phyloP scores from a whole-genome alignment of 139 green algal species.

The Chlamydomonas sphaeroides region DNA sequence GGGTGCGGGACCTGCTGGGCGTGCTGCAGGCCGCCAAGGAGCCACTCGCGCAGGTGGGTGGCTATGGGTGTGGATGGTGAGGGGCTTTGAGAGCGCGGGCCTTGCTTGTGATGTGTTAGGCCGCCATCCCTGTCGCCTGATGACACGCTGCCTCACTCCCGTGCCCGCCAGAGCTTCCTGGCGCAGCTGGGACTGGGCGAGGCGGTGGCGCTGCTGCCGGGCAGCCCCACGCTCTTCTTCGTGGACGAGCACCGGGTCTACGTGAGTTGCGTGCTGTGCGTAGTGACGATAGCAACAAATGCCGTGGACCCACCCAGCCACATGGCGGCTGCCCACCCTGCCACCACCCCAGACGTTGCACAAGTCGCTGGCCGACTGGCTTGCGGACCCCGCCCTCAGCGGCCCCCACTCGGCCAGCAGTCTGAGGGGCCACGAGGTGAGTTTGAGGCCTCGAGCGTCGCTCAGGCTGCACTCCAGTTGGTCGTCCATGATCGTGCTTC shows the following conservation, averaged over 20 bases:
- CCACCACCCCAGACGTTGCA: not conserved
- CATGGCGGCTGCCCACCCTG: not conserved
- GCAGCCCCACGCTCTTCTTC: not conserved
- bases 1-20: not conserved
- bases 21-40: not conserved
- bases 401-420: not conserved
- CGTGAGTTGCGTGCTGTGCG: too few relatives aligned
- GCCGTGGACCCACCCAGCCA: not conserved
- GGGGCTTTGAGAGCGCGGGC: too few relatives aligned
- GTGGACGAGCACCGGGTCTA: not conserved
- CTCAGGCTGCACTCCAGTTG: not conserved
- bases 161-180: not conserved
- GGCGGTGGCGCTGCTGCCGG: conserved; percentile 3
- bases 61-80: too few relatives aligned
- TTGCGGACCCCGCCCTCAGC: not conserved
- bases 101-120: too few relatives aligned
- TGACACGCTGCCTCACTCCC: too few relatives aligned
- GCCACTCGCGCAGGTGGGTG: not conserved
- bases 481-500: too few relatives aligned
- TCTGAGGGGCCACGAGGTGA: not conserved
- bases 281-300: not conserved
- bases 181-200: conserved; percentile 7
- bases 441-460: too few relatives aligned
- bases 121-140: too few relatives aligned
- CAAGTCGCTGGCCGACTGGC: conserved; percentile 1